phyloP scores from a whole-genome alignment of 2,329 filamentous ascomycete species.

The Apiospora phragmitis region DNA sequence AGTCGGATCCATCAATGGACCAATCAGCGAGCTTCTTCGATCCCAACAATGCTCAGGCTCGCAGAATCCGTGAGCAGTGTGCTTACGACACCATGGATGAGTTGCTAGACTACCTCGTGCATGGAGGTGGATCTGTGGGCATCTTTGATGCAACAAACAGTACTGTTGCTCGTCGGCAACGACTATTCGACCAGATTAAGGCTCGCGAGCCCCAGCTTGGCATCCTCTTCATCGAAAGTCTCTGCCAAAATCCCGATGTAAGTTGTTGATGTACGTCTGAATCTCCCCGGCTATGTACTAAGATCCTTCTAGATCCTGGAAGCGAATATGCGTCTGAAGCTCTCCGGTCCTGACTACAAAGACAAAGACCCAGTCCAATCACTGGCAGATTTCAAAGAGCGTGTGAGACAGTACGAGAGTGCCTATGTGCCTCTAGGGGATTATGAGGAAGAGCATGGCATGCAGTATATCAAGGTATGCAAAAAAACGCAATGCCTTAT shows the following conservation, averaged over 20 bases:
- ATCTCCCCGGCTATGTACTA: not conserved
- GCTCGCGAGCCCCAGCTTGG: constrained; percentile 82
- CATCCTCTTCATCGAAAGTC: constrained; percentile 92
- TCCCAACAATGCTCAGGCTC: constrained; percentile 79
- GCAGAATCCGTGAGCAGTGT: constrained; percentile 84
- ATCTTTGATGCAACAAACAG: constrained; percentile 98
- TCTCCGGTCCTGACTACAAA: constrained; percentile 93
- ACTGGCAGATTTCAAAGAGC: constrained; percentile 86
- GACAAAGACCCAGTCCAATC: constrained; percentile 87
- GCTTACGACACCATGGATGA: constrained; percentile 92
- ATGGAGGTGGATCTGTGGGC: constrained; percentile 81
- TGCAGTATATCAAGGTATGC: constrained; percentile 85
- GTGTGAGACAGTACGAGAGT: constrained; percentile 90
- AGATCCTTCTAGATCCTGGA: constrained; percentile 69
- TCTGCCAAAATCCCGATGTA: constrained; percentile 77
- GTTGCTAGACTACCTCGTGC: constrained; percentile 83
- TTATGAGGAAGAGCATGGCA: constrained; percentile 85
- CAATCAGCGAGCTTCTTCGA: constrained; percentile 95
- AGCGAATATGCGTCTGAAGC: constrained; percentile 95
- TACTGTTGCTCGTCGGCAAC: constrained; percentile 80
- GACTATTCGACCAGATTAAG: constrained; percentile 81
- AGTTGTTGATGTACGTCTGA: constrained; percentile 20
- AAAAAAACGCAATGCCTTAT: not conserved
- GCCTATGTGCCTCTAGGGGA: constrained; percentile 89
- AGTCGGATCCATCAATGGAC: constrained; percentile 57